Base-by-base conservation (phyloP, 2,329 filamentous ascomycete species). In the Macrophomina tecta region DNA sequence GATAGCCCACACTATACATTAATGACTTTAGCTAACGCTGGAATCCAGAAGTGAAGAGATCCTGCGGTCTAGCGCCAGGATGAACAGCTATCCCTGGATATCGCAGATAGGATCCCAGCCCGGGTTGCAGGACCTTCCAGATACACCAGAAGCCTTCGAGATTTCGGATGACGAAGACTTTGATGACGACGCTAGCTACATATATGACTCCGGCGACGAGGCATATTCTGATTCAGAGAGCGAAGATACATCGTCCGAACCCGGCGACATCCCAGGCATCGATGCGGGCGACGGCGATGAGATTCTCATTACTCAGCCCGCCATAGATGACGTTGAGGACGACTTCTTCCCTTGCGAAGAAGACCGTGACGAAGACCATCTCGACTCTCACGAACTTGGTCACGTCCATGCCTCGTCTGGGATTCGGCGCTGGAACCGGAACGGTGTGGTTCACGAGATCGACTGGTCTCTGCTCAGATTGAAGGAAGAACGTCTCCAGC, bases 391-490 rank as follows among this genome's bases (percentile, higher is more conserved):
- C 73, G 87, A 89, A 14, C 83, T 98, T 1, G 94, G 94, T 3
- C 89, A 93, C 73, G 84, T 98, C 4, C 93, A 96, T 73, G 94
- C 94, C 0, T 96, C 93, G 0, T 97, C 93, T 28, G 94, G 94
- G 6, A 91, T 98, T 67, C 89, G 93, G 4, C 88, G 94, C 36
- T 90, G 91, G 75, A 85, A 83, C 62, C 86, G 90, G 68, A 84
- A 90, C 68, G 89, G 90, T 4, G 82, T 96, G 30, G 83, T 92
- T 5, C 94, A 97, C 76, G 94, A 98, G 77, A 93, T 98, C 52
- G 94, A 98, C 77, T 98, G 94, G 94, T 93, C 94, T 0, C 82
- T 98, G 2, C 93, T 98, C 72, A 88, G 91, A 71, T 92, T 98
- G 69, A 83, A 90, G 11, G 83, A 89, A 4, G 85, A 89, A 11